Conservation (phyloP, 768 basidiomycete genomes). For the Strobilomyces dryophilus region DNA sequence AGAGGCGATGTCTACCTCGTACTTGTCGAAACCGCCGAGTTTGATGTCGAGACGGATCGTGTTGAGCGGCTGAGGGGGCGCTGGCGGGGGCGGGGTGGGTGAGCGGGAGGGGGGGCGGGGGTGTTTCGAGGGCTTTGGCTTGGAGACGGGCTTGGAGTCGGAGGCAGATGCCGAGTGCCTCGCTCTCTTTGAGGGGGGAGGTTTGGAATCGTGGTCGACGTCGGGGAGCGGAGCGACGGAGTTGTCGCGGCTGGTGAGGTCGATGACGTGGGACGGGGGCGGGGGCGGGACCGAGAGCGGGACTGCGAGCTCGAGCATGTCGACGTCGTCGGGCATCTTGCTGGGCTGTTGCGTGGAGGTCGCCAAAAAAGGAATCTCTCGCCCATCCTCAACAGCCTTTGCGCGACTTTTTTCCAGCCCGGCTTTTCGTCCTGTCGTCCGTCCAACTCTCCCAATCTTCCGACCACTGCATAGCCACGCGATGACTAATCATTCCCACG, state of each 20-base stretch:
- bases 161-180: constrained; percentile 22
- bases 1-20: constrained; percentile 63
- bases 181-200: constrained; percentile 29
- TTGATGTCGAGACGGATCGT: constrained; percentile 68
- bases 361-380: constrained; percentile 37
- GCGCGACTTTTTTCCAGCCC: constrained; percentile 21
- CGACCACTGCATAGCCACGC: constrained; percentile 12
- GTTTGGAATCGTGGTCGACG: constrained; percentile 20
- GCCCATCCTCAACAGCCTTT: constrained; percentile 30
- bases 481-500: constrained; percentile 16
- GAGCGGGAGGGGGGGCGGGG: constrained; percentile 51
- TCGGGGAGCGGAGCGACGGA: constrained; percentile 18
- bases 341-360: constrained; percentile 27
- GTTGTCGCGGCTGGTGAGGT: constrained; percentile 29
- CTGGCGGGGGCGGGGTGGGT: constrained; percentile 37
- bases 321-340: constrained; percentile 26
- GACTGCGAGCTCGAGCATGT: constrained; percentile 20
- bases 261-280: constrained; percentile 20
- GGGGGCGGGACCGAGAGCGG: too few species aligned
- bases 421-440: constrained; percentile 20
- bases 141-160: constrained; percentile 31
- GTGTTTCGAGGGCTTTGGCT: constrained; percentile 50
- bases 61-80: constrained; percentile 46
- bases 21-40: constrained; percentile 70
- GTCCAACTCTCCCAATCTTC: constrained; percentile 8